Base-by-base conservation (phyloP, 805 yeast genomes). In the Metschnikowia peoriensis region DNA sequence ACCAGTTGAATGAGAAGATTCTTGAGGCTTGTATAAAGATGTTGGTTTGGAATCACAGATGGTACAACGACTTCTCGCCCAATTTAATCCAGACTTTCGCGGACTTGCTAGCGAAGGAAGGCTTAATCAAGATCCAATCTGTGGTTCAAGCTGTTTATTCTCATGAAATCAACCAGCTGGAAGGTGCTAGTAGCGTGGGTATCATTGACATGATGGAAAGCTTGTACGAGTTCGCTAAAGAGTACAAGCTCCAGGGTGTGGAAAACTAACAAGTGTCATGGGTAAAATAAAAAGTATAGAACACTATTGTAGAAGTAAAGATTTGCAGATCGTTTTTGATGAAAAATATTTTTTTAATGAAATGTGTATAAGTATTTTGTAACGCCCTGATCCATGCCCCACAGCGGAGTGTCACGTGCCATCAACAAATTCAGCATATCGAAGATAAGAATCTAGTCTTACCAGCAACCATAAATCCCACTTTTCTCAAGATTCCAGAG, bases 11-110 rank as follows among this genome's bases (percentile, higher is more conserved):
- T 62, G 80, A 77, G 47, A 75, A 78, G 56, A 82, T 89, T 11
- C 74, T 92, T 53, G 90, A 86, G 52, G 72, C 86, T 22, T 70
- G 84, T 51, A 89, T 92, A 37, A 88, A 87, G 62, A 73, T 94
- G 49, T 73, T 86, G n/a, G 96, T 94, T n/a, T 96, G 98, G 97
- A 88, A 90, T 65, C 97, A 92, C 69, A 82, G 99, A 65, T 94
- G 99, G 99, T 96, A 93, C 71, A 81, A 85, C 57, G 97, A 93
- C 59, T 93, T 91, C 65, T 85, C 96, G 8, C 88, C 96, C 17
- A 74, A 75, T 45, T 73, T 90, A 45, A 65, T 84, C n/a, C 66
- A 71, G n/a, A 72, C 83, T 0, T 70, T 91, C 53, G 72, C 81
- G 17, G 80, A 77, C 49, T 73, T 90, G 50, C 84, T 89, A 27